Conservation (phyloP, 2,329 filamentous ascomycete genomes). For the Aspergillus sp. region DNA sequence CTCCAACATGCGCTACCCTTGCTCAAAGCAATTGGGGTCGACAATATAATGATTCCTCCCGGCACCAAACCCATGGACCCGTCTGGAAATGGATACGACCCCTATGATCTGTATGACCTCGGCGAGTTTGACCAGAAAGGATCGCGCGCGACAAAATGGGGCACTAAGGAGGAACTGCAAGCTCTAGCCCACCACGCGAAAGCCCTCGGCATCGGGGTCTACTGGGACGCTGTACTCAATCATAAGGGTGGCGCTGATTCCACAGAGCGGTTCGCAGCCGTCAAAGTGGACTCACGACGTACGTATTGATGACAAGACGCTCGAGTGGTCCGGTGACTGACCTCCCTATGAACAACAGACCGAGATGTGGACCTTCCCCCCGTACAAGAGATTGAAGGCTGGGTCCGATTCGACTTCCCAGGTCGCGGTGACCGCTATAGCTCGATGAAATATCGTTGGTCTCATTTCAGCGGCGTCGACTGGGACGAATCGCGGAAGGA, state of each 20-base stretch:
- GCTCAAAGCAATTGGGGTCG: slow-evolving; percentile 60
- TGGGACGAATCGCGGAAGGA: slow-evolving; percentile 58
- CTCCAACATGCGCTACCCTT: slow-evolving; percentile 52
- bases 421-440: slow-evolving; percentile 61
- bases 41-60: slow-evolving; percentile 66
- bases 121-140: slow-evolving; percentile 74
- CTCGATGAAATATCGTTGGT: slow-evolving; percentile 61
- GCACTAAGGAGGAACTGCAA: slow-evolving; percentile 59
- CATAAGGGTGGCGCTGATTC: slow-evolving; percentile 68
- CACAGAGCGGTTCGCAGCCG: slow-evolving; percentile 60
- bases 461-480: slow-evolving; percentile 68
- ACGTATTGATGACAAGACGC: not conserved
- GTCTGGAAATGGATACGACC: slow-evolving; percentile 65
- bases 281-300: slow-evolving; percentile 60
- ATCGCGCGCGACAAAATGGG: slow-evolving; percentile 64
- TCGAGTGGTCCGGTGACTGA: not conserved
- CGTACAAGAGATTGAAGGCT: slow-evolving; percentile 63
- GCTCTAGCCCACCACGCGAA: slow-evolving; percentile 52
- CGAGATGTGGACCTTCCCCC: slow-evolving; percentile 27
- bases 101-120: slow-evolving; percentile 68
- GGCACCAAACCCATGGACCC: slow-evolving; percentile 65
- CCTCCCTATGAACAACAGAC: not conserved
- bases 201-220: slow-evolving; percentile 54
- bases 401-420: slow-evolving; percentile 65
- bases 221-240: slow-evolving; percentile 71